Conservation (phyloP, 768 basidiomycete species). For the Podaxis pistillaris region DNA sequence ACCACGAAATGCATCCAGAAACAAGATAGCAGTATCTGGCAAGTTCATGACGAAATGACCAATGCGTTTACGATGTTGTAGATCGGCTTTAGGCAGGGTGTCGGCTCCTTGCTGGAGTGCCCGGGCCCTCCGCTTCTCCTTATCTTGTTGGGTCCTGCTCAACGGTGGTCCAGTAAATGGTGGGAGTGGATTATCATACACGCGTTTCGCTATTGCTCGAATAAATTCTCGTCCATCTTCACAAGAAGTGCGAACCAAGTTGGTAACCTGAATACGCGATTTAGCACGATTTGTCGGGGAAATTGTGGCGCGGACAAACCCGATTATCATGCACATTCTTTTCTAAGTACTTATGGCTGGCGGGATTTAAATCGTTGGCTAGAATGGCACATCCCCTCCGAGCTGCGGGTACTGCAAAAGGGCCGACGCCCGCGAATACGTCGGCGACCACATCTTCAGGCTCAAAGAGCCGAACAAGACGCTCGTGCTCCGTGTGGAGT, state of each 20-base stretch:
- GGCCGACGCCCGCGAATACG: constrained; percentile 96
- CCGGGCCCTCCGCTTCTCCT: constrained; percentile 33
- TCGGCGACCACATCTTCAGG: constrained; percentile 84
- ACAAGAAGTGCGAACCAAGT: constrained; percentile 69
- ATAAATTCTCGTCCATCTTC: constrained; percentile 91
- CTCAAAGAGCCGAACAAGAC: constrained; percentile 72
- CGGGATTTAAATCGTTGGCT: constrained; percentile 94
- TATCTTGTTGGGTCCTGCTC: constrained; percentile 44
- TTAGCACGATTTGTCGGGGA: constrained; percentile 6
- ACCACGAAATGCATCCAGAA: constrained; percentile 87
- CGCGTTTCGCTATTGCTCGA: constrained; percentile 46
- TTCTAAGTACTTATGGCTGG: constrained; percentile 72
- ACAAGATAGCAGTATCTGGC: constrained; percentile 86
- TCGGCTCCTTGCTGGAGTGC: constrained; percentile 15
- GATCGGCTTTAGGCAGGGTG: constrained; percentile 22
- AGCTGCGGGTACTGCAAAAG: constrained; percentile 91
- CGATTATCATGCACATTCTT: constrained; percentile 76
- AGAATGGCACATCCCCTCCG: constrained; percentile 88
- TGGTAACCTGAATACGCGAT: constrained; percentile 51
- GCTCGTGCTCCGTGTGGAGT: constrained; percentile 86
- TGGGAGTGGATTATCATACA: constrained; percentile 67
- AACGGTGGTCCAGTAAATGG: constrained; percentile 47
- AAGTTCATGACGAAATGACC: constrained; percentile 98
- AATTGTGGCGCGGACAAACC: constrained; percentile 41
- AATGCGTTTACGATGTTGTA: constrained; percentile 47